Evolutionary conservation across 257 asterid species (phyloP).

Genomic region (Verbena officinalis): DNA sequence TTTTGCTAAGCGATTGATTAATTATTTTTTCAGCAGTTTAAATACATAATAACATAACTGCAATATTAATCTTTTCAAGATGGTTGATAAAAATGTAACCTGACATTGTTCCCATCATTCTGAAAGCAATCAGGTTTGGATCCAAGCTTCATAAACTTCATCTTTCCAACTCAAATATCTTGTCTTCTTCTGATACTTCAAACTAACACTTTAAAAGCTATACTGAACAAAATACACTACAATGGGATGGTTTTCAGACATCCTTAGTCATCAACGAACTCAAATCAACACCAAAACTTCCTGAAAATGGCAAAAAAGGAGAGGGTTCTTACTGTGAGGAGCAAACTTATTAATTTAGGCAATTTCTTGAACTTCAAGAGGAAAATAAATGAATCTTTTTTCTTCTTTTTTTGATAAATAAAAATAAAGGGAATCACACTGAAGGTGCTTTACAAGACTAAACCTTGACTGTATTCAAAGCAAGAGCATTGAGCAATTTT

Average conservation of each 20-base stretch:
- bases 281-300: slow-evolving; percentile 38
- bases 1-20: too few relatives aligned
- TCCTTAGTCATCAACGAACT: slow-evolving; percentile 24
- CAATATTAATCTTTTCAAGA: neutral
- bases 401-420: too few relatives aligned
- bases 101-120: slow-evolving; percentile 49
- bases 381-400: slow-evolving; percentile 33
- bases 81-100: slow-evolving; percentile 42
- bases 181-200: slow-evolving; percentile 24
- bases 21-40: too few relatives aligned
- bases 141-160: slow-evolving; percentile 88
- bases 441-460: slow-evolving; percentile 41
- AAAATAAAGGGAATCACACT: slow-evolving; percentile 38
- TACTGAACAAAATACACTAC: slow-evolving; percentile 26
- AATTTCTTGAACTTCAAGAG: slow-evolving; percentile 38
- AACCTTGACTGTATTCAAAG: slow-evolving; percentile 53
- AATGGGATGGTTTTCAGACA: slow-evolving; percentile 31
- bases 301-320: slow-evolving; percentile 34
- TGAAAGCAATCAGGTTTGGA: slow-evolving; percentile 71
- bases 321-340: slow-evolving; percentile 42
- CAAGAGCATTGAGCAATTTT: slow-evolving; percentile 23
- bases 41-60: neutral
- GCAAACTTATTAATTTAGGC: slow-evolving; percentile 37
- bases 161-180: slow-evolving; percentile 39
- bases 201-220: slow-evolving; percentile 30